Percentiles rank a stretch among this genome's conserved stretches.
phyloP scores from a whole-genome alignment of 345 rosid species.

The Eucalyptus albens region DNA sequence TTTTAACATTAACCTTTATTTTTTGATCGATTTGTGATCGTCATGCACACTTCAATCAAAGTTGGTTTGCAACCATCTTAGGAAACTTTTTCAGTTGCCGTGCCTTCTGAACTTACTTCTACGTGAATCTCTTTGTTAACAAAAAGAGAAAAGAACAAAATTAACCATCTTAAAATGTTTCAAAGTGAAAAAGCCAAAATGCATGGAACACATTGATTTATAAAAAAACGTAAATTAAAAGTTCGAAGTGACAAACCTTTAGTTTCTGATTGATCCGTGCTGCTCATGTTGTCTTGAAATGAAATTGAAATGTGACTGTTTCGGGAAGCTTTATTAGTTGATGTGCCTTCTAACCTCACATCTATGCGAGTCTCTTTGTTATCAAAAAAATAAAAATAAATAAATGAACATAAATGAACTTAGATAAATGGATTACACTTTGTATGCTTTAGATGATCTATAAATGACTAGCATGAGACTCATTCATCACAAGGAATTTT shows the following conservation, averaged over 20 bases:
- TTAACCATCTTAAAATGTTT: neutral
- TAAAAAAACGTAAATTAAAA: too few relatives aligned
- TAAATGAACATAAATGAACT: neutral
- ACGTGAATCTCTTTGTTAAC: neutral
- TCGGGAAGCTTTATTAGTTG: neutral
- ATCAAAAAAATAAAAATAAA: too few relatives aligned
- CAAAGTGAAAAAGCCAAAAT: neutral
- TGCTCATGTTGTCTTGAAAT: too few relatives aligned
- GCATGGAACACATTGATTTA: neutral
- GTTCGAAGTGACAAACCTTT: too few relatives aligned
- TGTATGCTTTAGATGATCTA: neutral
- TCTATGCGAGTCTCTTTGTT: neutral
- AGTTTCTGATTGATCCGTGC: too few relatives aligned
- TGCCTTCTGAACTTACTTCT: neutral
- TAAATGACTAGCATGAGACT: neutral
- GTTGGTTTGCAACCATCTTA: neutral
- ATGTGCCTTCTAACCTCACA: rapidly evolving
- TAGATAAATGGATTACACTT: neutral
- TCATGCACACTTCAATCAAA: neutral
- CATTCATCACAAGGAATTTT: neutral
- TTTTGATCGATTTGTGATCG: neutral
- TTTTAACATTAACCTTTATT: neutral
- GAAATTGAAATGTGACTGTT: too few relatives aligned
- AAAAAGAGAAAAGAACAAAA: neutral
- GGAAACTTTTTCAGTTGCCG: neutral